Evolutionary conservation across 306 rosid genomes (phyloP), one percentile per base, ranked within the genome.

Genomic region (Aeschynomene evenia): DNA sequence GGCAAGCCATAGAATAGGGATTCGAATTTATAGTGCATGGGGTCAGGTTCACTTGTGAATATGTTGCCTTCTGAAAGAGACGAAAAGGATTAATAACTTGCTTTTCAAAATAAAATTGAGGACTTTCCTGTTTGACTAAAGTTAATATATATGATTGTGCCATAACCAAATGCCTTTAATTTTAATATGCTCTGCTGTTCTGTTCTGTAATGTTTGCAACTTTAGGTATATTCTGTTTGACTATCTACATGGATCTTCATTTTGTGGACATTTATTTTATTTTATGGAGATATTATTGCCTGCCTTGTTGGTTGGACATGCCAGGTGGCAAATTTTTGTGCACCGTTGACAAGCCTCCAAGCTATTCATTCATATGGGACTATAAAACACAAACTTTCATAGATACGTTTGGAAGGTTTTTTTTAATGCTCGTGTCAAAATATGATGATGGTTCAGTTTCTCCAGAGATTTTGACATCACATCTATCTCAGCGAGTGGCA

Each of bases 391-490:
- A 26, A 26, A 60, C 21, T 51, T 53, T 18, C 19, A 42, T 18
- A 13, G 2, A 72, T 40, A 40, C 29, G 63, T 51, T 46, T 66
- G n/a, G n/a, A 6, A 26, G 51, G 31, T 46, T 48, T 10, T 37
- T 11, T 4, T 21, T 18, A 46, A 31, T 37, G 14, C 53, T 56
- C 24, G 5, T 7, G 22, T 50, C 34, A 29, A 61, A 45, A 64
- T 60, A 49, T 71, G 77, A 67, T 78, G 46, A n/a, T 45, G 76
- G 63, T 67, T 51, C 50, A 6, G 68, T 63, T 66, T 60, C 40
- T 48, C 77, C 88, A 88, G 98, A 63, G 91, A 87, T 39, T 85
- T 91, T 82, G 88, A 84, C 83, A 75, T 91, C 68, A 87, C 87
- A 62, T 57, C 96, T 24, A 62, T 57, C 96, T 24, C 93, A 79